Base-by-base conservation (phyloP, 306 rosid genomes). In the Hippophae rhamnoides region DNA sequence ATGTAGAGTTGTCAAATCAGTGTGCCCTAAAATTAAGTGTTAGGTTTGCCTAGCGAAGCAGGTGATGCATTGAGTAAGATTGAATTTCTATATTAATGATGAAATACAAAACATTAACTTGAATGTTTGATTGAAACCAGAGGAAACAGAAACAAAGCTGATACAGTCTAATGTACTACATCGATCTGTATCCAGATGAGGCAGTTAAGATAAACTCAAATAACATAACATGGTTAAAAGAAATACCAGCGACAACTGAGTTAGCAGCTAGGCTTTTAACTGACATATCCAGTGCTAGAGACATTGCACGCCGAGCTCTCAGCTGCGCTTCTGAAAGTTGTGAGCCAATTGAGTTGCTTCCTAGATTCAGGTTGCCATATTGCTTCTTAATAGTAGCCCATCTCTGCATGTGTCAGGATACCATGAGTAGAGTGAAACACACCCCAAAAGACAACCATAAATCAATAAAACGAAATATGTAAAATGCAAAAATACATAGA, bases 301-400 rank as follows among this genome's bases (percentile, higher is more conserved):
- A 82, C 78, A 88, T 75, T n/a, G 99, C 85, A 57, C 79, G 88
- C 54, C 84, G 85, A 60, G 99, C 77, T 52, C 95, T 97, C 77
- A 79, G 70, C 65, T 84, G 87, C 61, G 76, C 89, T 51, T 89
- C 95, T 41, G 85, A 74, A 66, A 72, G 81, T 68, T 81, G 85
- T 9, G 84, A 55, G 66, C 81, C 75, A 50, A 75, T 64, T 49
- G 74, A 45, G 42, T 49, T 60, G 54, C 75, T 54, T 69, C 76
- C 85, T 45, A 73, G 45, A 72, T 61, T 84, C 62, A 59, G 44
- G 65, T 67, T 69, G 23, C 72, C 77, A 31, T 66, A 78, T 49
- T 75, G 73, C 82, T 75, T 88, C 52, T 82, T 76, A 75, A 88
- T 81, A 72, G 69, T 69, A 68, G 78, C 78, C 97, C 95, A 93